Percentiles rank a stretch among this genome's conserved stretches.
Conservation (phyloP, 2,329 filamentous ascomycete genomes). For the Ramularia collo-cygni region DNA sequence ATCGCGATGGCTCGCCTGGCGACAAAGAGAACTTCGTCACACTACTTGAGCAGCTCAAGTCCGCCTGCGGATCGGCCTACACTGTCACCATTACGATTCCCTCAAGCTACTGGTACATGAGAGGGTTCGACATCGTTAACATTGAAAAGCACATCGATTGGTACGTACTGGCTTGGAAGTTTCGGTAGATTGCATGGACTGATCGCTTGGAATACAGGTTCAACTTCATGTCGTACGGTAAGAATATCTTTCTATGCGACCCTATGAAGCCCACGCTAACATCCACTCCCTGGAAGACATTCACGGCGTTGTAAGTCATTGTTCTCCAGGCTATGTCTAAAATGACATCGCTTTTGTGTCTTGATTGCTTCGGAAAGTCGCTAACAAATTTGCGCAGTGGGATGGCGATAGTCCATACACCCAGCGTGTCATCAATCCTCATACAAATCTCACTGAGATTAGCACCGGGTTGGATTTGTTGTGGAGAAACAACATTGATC, state of each 20-base stretch:
- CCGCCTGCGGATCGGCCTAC: slow-evolving; percentile 20
- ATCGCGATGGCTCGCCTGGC: slow-evolving; percentile 31
- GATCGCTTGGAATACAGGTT: no score
- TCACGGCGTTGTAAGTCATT: background rate
- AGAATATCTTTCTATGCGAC: no score
- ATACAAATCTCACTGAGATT: slow-evolving; percentile 44
- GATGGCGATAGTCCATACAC: slow-evolving; percentile 7
- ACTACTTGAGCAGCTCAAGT: slow-evolving; percentile 33
- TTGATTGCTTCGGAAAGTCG: no score
- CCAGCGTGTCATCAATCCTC: slow-evolving; percentile 10
- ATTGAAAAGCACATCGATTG: slow-evolving; percentile 11
- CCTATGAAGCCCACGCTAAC: no score
- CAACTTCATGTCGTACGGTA: slow-evolving; percentile 10
- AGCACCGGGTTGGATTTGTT: slow-evolving; percentile 37
- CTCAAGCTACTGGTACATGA: slow-evolving; percentile 15
- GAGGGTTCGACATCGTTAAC: slow-evolving; percentile 10
- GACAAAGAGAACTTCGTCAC: slow-evolving; percentile 35
- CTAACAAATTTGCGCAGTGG: no score
- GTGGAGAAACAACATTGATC: slow-evolving; percentile 39
- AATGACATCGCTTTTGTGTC: no score
- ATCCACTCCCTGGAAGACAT: no score
- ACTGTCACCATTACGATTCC: slow-evolving; percentile 29
- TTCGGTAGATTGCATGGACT: no score
- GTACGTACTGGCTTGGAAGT: no score
- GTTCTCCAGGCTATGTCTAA: no score